Conservation (phyloP, 2,329 filamentous ascomycete genomes). For the Fusarium haematococcum region DNA sequence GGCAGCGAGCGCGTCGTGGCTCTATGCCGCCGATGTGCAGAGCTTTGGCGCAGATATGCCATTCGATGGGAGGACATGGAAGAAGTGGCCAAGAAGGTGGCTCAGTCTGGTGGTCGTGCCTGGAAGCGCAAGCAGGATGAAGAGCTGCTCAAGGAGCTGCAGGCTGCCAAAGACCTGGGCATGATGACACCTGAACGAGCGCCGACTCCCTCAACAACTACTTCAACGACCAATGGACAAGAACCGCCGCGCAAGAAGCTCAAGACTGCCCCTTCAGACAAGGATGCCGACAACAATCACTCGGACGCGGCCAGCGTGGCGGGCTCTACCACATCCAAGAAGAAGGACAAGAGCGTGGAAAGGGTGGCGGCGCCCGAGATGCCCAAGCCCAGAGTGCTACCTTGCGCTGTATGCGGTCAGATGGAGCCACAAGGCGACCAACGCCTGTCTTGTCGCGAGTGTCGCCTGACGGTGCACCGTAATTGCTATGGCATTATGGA, state of each 20-base stretch:
- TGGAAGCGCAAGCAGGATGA: constrained; percentile 94
- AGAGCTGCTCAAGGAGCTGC: constrained; percentile 82
- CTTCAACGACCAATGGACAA: constrained; percentile 43
- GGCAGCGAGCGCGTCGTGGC: constrained; percentile 80
- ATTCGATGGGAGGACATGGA: constrained; percentile 96
- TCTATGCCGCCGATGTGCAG: constrained; percentile 89
- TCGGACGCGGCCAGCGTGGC: constrained; percentile 60
- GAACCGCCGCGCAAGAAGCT: constrained; percentile 76
- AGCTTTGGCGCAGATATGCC: constrained; percentile 94
- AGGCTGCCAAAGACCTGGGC: constrained; percentile 71
- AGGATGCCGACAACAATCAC: constrained; percentile 60
- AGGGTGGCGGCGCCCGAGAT: constrained; percentile 77
- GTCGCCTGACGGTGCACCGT: constrained; percentile 90
- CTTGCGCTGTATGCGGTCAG: constrained; percentile 86
- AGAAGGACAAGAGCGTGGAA: constrained; percentile 68
- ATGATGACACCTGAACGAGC: constrained; percentile 57
- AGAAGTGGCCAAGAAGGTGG: constrained; percentile 88
- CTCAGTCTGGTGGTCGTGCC: constrained; percentile 80
- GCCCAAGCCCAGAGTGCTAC: constrained; percentile 81
- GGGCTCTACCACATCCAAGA: constrained; percentile 58
- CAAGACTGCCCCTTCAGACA: constrained; percentile 65
- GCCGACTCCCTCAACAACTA: constrained; percentile 48
- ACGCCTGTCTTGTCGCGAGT: constrained; percentile 85
- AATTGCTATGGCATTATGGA: constrained; percentile 89
- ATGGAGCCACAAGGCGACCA: constrained; percentile 78